A percentile compares a stretch with the other conserved stretches of the same genome.
Conservation (phyloP, 1,284 basidiomycete species). For the Inonotus hispidus region DNA sequence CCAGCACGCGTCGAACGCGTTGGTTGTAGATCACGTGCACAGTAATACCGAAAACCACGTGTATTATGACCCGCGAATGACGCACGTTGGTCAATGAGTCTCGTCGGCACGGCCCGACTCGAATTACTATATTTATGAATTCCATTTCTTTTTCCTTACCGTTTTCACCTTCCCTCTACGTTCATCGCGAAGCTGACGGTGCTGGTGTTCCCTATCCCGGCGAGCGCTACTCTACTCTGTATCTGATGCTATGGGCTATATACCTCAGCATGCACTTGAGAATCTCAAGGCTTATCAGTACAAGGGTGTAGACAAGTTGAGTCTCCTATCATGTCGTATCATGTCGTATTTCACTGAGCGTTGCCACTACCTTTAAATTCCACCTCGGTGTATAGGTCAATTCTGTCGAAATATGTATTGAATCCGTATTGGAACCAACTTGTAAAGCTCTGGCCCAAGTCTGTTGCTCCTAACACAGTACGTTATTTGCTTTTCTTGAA, state of each 20-base stretch:
- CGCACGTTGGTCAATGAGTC: background rate
- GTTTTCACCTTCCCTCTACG: background rate
- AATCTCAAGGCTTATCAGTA: slow-evolving; percentile 21
- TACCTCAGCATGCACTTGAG: slow-evolving; percentile 18
- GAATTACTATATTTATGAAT: background rate
- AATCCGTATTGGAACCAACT: slow-evolving; percentile 95
- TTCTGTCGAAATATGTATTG: slow-evolving; percentile 76
- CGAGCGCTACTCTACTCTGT: background rate
- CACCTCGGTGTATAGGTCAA: slow-evolving; percentile 45
- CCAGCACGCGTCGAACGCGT: background rate
- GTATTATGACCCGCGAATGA: background rate
- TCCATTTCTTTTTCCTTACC: background rate
- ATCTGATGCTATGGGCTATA: slow-evolving; percentile 18
- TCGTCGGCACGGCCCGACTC: background rate
- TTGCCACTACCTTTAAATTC: background rate
- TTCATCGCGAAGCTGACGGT: background rate
- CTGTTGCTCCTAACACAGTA: slow-evolving; percentile 89
- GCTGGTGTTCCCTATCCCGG: background rate
- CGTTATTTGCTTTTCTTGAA: slow-evolving; percentile 26
- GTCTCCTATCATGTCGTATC: background rate
- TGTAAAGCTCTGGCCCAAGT: slow-evolving; percentile 84
- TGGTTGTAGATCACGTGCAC: background rate
- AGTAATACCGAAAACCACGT: background rate
- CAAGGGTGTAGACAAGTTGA: slow-evolving; percentile 23
- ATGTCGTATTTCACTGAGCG: background rate